These are phyloP conservation scores for Salvia miltiorrhiza DNA, from an alignment of 257 asterid species.

Conservation along the genomic window DNA sequence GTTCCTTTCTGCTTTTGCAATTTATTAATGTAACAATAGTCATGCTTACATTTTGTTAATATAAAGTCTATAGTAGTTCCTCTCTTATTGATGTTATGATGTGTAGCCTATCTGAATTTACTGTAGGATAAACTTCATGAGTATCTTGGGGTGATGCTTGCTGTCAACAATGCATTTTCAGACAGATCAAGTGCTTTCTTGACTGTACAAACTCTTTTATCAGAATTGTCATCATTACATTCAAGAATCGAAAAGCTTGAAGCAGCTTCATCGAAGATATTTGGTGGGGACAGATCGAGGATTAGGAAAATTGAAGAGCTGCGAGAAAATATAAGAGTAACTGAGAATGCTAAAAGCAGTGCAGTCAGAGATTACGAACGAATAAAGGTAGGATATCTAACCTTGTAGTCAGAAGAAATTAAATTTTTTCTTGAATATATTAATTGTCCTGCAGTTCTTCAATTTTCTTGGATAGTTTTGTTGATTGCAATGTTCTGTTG, in stretches of 20 bases:
- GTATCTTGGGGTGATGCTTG: conserved; percentile 86
- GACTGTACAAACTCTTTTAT: conserved; percentile 84
- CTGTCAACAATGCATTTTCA: conserved; percentile 86
- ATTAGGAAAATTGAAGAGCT: conserved; percentile 87
- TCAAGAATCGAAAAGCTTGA: conserved; percentile 87
- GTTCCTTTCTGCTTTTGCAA: conserved; percentile 7
- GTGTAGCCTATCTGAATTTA: conserved; percentile 6
- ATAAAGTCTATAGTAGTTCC: background rate
- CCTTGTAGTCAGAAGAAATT: background rate
- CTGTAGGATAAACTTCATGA: conserved; percentile 93
- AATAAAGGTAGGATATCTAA: conserved; percentile 65
- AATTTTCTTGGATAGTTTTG: background rate
- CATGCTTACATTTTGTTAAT: conserved; percentile 14
- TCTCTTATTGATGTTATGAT: conserved; percentile 3
- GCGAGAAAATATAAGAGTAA: conserved; percentile 65
- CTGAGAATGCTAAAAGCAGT: conserved; percentile 73
- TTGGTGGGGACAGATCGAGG: conserved; percentile 94
- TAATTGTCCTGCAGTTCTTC: background rate
- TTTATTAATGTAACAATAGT: background rate
- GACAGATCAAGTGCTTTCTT: conserved; percentile 87
- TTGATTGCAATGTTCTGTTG: background rate
- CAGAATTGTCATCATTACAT: conserved; percentile 72
- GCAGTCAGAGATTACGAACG: conserved; percentile 75
- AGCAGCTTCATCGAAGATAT: conserved; percentile 89
- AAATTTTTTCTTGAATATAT: background rate